These are phyloP conservation scores for Hypoxylon trugodes DNA, from an alignment of 495 filamentous ascomycete species.

Conservation along the genomic window DNA sequence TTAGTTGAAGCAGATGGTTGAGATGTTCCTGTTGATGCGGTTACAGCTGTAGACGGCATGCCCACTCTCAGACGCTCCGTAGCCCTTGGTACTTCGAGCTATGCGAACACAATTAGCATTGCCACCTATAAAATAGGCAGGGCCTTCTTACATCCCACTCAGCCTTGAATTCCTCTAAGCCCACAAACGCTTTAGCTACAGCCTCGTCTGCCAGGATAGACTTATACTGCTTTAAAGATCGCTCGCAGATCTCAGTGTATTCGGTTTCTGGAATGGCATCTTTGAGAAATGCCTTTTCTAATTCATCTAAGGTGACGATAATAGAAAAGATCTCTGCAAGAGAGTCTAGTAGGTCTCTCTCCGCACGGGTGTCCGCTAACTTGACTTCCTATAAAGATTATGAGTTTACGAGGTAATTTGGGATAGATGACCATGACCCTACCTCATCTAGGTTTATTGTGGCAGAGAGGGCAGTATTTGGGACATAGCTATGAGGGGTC, in stretches of 20 bases:
- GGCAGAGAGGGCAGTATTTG: constrained; percentile 78
- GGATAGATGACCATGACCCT: constrained; percentile 26
- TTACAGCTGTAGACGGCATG: constrained; percentile 71
- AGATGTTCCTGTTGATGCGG: constrained; percentile 57
- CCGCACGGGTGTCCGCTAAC: constrained; percentile 80
- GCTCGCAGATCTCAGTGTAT: constrained; percentile 94
- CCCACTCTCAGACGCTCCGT: constrained; percentile 92
- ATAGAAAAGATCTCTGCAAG: constrained; percentile 98
- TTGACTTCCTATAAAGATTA: constrained; percentile 78
- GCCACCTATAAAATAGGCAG: not conserved
- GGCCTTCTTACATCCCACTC: constrained; percentile 80
- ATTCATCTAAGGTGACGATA: constrained; percentile 90
- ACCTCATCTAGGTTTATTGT: constrained; percentile 94
- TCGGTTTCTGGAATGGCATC: constrained; percentile 91
- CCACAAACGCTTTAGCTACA: constrained; percentile 81
- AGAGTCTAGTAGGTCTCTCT: constrained; percentile 94
- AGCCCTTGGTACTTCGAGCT: constrained; percentile 95
- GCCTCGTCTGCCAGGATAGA: constrained; percentile 88
- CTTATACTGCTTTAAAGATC: constrained; percentile 96
- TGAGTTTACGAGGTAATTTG: not conserved
- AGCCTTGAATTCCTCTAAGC: constrained; percentile 91
- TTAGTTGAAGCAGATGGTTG: constrained; percentile 57
- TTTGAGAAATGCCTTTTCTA: constrained; percentile 96
- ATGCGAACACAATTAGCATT: constrained; percentile 23
- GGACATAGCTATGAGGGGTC: constrained; percentile 89